Conservation (phyloP, 495 filamentous ascomycete genomes). For the Parathielavia hyrcaniae region DNA sequence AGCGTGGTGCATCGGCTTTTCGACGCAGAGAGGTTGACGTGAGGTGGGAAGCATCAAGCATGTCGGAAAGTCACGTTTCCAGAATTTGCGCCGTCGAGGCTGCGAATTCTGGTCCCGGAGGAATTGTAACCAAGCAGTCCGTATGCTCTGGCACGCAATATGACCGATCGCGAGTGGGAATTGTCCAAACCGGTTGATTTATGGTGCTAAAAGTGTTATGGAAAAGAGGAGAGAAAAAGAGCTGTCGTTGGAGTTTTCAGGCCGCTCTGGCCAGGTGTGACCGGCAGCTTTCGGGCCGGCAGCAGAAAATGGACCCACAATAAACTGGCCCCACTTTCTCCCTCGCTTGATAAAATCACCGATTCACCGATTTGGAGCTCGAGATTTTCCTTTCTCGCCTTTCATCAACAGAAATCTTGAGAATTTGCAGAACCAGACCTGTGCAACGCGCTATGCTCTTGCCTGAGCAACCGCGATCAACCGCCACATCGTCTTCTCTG, state of each 20-base stretch:
- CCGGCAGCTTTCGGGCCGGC: slow-evolving; percentile 5
- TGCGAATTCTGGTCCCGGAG: slow-evolving; percentile 6
- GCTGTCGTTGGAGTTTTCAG: background rate
- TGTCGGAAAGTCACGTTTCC: slow-evolving; percentile 16
- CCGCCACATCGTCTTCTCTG: background rate
- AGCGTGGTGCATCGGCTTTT: background rate
- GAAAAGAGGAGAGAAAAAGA: background rate
- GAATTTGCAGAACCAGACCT: background rate
- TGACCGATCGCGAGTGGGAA: slow-evolving; percentile 15
- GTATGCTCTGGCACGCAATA: slow-evolving; percentile 14
- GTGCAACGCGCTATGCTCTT: slow-evolving; percentile 10
- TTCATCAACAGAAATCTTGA: background rate
- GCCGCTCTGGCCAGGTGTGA: background rate
- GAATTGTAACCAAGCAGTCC: background rate
- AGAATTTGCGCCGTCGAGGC: slow-evolving; percentile 10
- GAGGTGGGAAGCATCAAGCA: background rate
- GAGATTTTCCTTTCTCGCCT: background rate
- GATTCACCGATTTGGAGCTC: too few relatives aligned
- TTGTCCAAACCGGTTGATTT: slow-evolving; percentile 18
- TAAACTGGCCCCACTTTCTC: slow-evolving; percentile 5
- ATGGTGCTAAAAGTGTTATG: slow-evolving; percentile 17
- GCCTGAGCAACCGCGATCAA: slow-evolving; percentile 5
- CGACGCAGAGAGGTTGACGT: background rate
- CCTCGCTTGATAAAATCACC: background rate
- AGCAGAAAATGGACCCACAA: background rate